A percentile compares a stretch with the other conserved stretches of the same genome.
These are phyloP conservation scores for Pestalotiopsis sp. DNA, from an alignment of 2,329 filamentous ascomycete genomes.

Conservation along the genomic window DNA sequence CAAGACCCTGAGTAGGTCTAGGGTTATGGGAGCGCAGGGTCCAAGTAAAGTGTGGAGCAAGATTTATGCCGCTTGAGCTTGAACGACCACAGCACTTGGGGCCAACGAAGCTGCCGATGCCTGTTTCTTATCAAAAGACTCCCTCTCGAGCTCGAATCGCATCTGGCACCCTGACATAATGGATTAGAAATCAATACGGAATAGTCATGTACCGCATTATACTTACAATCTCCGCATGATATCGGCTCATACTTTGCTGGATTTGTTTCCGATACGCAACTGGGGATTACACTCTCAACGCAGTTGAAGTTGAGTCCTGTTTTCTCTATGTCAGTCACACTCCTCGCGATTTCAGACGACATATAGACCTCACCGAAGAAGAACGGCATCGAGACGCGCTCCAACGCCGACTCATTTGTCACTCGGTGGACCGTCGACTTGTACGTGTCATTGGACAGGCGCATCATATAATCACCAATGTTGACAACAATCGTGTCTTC, in stretches of 20 bases:
- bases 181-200: constrained; percentile 6
- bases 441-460: constrained; percentile 52
- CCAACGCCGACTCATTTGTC: constrained; percentile 40
- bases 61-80: constrained; percentile 12
- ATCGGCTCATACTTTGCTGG: constrained; percentile 54
- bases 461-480: constrained; percentile 55
- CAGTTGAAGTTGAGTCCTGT: constrained; percentile 54
- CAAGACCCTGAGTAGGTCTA: background rate
- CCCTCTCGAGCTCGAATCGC: constrained; percentile 33
- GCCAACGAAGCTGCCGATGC: constrained; percentile 24
- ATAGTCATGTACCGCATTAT: background rate
- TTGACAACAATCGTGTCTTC: constrained; percentile 52
- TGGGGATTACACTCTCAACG: constrained; percentile 49
- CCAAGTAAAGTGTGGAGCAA: background rate
- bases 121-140: constrained; percentile 26
- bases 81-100: constrained; percentile 27
- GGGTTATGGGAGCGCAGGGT: background rate
- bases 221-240: constrained; percentile 48
- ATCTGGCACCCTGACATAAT: constrained; percentile 31
- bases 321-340: background rate
- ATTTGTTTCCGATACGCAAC: constrained; percentile 46
- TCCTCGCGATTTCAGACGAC: no score
- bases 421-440: constrained; percentile 55
- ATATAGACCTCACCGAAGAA: constrained; percentile 47
- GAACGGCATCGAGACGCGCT: constrained; percentile 58